Evolutionary conservation across 2,329 filamentous ascomycete genomes (phyloP), one percentile per base, ranked within the genome.

Genomic region (Bipolaris zeicola): DNA sequence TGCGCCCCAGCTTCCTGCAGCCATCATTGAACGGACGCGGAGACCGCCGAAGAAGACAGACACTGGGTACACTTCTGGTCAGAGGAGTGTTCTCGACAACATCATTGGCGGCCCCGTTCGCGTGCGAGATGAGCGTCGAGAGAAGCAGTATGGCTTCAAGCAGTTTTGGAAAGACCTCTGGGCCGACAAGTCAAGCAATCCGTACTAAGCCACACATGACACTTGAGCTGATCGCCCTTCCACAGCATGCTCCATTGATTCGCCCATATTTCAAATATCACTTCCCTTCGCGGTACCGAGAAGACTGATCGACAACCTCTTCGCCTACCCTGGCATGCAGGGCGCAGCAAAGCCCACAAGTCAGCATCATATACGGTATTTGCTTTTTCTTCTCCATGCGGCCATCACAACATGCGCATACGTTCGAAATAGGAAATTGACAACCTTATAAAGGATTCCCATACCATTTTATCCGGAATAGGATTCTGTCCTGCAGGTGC

Each of bases 101-200:
- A 81, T 96, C 79, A 81, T 45, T 77, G 76, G 59, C 36, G 80
- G 13, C 44, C 81, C 81, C 14, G 84, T 82, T 10, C 83, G 82
- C 48, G 84, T 96, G 6, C 85, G 91, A 67, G 93, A 97, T 68
- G 90, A 90, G 56, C 84, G 84, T 58, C 83, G 84, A 53, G 86
- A 88, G 51, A 86, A 89, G 65, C 75, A 77, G 52, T 98, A 97
- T 77, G 94, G 95, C 6, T 87, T 97, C 60, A 90, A 85, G 72
- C 87, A 98, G 74, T 90, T 96, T 78, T 97, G 92, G 92, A 85
- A 85, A 67, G 94, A 98, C 76, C 71, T 96, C 10, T 96, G 85
- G 67, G 50, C 46, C 39, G 50, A 54, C 34, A 57, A 57, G 45
- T 54, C 55, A 10, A 58, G 55, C 37, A 48, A 36, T 20, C 24